Evolutionary conservation across 306 rosid genomes (phyloP), one percentile per base, ranked within the genome.

Genomic region (Clitoria ternatea): DNA sequence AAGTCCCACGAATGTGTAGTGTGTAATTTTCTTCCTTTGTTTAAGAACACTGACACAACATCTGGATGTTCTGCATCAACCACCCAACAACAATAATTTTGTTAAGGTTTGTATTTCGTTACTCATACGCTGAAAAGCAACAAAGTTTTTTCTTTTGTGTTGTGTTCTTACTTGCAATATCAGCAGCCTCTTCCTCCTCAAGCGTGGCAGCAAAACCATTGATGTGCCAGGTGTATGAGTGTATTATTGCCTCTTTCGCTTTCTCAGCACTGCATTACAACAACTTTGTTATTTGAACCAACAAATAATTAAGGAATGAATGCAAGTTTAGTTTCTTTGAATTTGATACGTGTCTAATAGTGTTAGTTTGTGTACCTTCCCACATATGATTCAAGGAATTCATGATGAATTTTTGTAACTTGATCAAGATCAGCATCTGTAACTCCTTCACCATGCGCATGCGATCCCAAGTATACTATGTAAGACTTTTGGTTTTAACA

Each of bases 1-100:
- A 91, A 88, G 1, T 85, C 83, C 97, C 97, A 91, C 13, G 96
- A 86, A 65, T 17, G 92, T 0, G 98, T 93, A 0, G 98, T 93
- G 82, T 87, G 97, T 56, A 93, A 53, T 26, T 87, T 84, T 74
- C 92, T 88, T 65, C 90, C 96, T 55, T 32, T 36, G 79, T 93
- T 93, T 14, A 78, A 66, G 75, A 78, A 65, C 10, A 78, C 82
- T 56, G 78, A 90, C 43, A 93, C 54, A 14, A 93, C 98, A 4
- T 67, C 79, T 12, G 94, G 88, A 66, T 90, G 89, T 1, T 65
- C 74, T 78, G 62, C 53, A 77, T 40, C 39, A 47, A 3, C 10
- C 66, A 42, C 48, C 6, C 10, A 20, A 14, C 10, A 20, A 14
- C 27, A 30, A 0, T 55, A 56, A 47, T 1, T 29, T 42, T 23